Conservation (phyloP, 2,329 filamentous ascomycete genomes). For the Rutstroemia sp. region DNA sequence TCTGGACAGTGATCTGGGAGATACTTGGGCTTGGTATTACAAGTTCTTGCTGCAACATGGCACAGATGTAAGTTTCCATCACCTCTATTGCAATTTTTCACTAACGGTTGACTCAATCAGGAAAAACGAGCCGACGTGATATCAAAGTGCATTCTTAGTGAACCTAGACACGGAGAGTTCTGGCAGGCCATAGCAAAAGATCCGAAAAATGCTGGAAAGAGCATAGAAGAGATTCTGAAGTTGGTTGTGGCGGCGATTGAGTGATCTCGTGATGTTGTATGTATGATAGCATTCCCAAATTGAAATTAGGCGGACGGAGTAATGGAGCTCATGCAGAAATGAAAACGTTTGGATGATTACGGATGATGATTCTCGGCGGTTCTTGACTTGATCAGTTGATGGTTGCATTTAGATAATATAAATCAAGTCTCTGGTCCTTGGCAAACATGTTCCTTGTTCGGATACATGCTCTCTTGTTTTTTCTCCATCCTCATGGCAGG, state of each 20-base stretch:
- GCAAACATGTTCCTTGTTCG: too few species aligned
- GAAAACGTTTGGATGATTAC: too few species aligned
- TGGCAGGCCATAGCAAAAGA: conserved; percentile 87
- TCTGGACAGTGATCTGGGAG: conserved; percentile 77
- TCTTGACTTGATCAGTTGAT: too few species aligned
- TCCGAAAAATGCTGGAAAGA: conserved; percentile 69
- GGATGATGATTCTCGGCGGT: too few species aligned
- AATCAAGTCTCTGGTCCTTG: too few species aligned
- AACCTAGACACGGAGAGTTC: conserved; percentile 85
- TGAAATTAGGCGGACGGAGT: too few species aligned
- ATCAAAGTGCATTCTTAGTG: conserved; percentile 70
- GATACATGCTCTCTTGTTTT: too few species aligned
- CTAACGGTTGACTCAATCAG: conserved; percentile 23
- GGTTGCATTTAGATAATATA: too few species aligned
- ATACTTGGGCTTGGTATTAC: conserved; percentile 98
- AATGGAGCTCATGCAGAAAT: too few species aligned
- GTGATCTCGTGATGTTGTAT: conserved; percentile 9
- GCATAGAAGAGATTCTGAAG: conserved; percentile 74
- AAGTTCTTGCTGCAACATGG: conserved; percentile 90
- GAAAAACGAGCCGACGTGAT: conserved; percentile 86
- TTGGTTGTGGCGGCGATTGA: conserved; percentile 53
- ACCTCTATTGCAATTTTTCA: neutral
- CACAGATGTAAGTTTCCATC: conserved; percentile 50
- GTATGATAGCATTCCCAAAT: too few species aligned
- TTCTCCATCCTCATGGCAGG: too few species aligned